Percentiles rank a stretch among this genome's conserved stretches.
Evolutionary conservation across 2,329 filamentous ascomycete species (phyloP).

Genomic region (Pseudocercospora crystallina): DNA sequence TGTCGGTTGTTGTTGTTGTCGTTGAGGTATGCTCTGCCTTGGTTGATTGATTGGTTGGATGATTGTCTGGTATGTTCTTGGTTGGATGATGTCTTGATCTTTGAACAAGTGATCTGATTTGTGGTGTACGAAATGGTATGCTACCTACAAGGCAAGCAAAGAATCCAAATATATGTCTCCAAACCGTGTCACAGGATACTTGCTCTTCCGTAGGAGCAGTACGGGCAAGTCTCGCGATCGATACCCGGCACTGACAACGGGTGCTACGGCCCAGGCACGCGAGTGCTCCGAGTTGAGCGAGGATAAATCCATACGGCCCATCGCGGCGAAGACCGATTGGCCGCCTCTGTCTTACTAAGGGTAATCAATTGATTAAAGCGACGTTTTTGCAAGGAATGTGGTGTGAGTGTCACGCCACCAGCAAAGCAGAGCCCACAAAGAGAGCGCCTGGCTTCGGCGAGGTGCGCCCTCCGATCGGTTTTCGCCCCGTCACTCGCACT

Average conservation of each 20-base stretch:
- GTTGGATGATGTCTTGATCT: neutral
- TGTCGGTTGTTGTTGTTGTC: neutral
- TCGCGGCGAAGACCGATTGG: conserved; percentile 7
- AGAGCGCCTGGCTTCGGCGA: neutral
- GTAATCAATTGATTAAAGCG: conserved; percentile 11
- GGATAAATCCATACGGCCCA: conserved; percentile 4
- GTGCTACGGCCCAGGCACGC: conserved; percentile 10
- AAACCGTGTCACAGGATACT: conserved; percentile 8
- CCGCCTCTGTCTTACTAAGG: conserved; percentile 1
- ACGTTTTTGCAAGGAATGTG: conserved; percentile 14
- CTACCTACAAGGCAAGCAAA: conserved; percentile 9
- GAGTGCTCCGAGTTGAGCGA: conserved; percentile 9
- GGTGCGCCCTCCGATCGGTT: conserved; percentile 7
- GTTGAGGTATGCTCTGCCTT: neutral
- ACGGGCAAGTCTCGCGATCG: conserved; percentile 13
- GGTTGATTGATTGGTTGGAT: neutral
- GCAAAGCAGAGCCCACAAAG: neutral
- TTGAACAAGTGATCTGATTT: conserved; percentile 7
- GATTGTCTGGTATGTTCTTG: no score
- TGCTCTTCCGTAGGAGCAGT: neutral
- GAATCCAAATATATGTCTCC: conserved; percentile 17
- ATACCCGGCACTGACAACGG: conserved; percentile 6
- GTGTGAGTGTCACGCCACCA: conserved; percentile 7
- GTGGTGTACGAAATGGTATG: conserved; percentile 12
- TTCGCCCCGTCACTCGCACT: neutral